Evolutionary conservation across 1,284 basidiomycete genomes (phyloP), one percentile per base, ranked within the genome.

Genomic region (Puccinia polysora): DNA sequence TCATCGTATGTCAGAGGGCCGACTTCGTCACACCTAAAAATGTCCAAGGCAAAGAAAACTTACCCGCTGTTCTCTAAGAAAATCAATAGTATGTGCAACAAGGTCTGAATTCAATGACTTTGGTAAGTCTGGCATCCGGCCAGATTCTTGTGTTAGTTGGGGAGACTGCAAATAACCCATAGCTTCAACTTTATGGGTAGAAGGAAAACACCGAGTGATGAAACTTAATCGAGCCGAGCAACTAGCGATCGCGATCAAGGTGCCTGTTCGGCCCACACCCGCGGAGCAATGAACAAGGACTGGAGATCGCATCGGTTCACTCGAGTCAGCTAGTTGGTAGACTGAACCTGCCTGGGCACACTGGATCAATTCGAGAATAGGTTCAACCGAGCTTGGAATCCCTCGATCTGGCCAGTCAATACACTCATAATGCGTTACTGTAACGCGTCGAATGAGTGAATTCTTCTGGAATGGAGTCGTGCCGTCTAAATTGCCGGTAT

Each of bases 331-430:
- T 77, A 38, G 77, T 76, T 55, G 77, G 49, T 32, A 47, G 25
- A 60, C 63, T 52, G 40, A 76, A 75, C 20, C 81, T 74, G 73
- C 79, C 77, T 75, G 65, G 18, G 58, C 73, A 3, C 59, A 56
- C 30, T 60, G 28, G 45, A 75, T 74, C 14, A 77, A 56, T 14
- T 78, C 75, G n/a, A 73, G 63, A 2, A 75, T 45, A n/a, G 78
- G 59, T 12, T 73, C 56, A 5, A 60, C 32, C 0, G 63, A 72
- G 0, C 83, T 80, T 25, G 90, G 88, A 3, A 89, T 84, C 50
- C 89, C 89, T 75, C 89, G 87, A 79, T 93, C 90, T 18, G 89
- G 89, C 90, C 90, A 93, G 0, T 75, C 76, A 7, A 75, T 64
- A 53, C 76, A 78, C 64, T 78, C 77, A 40, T 78, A 68, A 50